Evolutionary conservation across 257 asterid genomes (phyloP).

Genomic region (Vinca minor): DNA sequence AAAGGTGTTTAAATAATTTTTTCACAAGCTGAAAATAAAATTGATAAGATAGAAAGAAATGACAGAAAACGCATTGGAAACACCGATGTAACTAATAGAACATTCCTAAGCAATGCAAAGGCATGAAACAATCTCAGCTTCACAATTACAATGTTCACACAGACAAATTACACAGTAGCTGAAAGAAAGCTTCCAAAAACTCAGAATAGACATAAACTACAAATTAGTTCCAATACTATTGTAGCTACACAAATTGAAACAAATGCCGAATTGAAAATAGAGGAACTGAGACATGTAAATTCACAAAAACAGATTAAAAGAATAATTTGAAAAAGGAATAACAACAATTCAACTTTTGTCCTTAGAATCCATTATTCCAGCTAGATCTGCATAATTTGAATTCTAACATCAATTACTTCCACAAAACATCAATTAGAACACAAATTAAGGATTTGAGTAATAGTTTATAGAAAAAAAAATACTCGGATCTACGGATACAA

Average conservation of each 20-base stretch:
- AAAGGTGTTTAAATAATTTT: not conserved
- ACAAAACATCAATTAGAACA: not conserved
- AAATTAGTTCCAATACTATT: not conserved
- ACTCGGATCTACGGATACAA: not conserved
- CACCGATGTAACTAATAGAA: not conserved
- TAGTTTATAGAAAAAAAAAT: not conserved
- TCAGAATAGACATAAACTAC: not conserved
- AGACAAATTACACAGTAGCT: not conserved
- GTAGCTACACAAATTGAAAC: not conserved
- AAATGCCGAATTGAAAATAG: not conserved
- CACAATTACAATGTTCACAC: not conserved
- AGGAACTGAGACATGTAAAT: too few species aligned
- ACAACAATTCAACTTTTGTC: not conserved
- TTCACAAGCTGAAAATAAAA: not conserved
- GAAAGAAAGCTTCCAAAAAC: not conserved
- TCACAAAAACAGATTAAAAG: not conserved
- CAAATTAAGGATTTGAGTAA: not conserved
- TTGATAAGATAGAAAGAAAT: not conserved
- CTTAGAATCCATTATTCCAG: not conserved
- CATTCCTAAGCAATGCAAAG: not conserved
- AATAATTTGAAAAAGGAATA: not conserved
- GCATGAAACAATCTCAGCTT: not conserved
- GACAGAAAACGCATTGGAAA: not conserved
- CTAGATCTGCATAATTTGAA: constrained; percentile 2
- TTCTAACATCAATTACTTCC: not conserved